Conservation (phyloP, 345 rosid genomes). For the Citrus sinensis region DNA sequence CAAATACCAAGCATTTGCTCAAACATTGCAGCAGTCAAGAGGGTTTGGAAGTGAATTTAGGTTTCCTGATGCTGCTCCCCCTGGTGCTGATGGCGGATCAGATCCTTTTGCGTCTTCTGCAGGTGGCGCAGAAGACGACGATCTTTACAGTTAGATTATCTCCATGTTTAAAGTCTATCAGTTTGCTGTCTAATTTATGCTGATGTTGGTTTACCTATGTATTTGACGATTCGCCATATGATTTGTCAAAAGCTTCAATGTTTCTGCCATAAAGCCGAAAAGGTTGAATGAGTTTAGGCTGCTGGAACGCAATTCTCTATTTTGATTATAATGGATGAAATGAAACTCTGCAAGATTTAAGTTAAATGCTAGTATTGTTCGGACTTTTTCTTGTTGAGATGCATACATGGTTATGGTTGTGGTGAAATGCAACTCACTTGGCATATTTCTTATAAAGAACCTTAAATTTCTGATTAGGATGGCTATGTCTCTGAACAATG, state of each 20-base stretch:
- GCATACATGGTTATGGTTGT: not conserved
- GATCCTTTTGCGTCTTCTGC: conserved; percentile 79
- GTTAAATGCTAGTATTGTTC: not conserved
- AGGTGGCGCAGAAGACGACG: conserved; percentile 72
- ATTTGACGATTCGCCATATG: not conserved
- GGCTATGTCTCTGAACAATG: not conserved
- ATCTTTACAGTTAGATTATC: conserved; percentile 67
- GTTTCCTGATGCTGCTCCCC: conserved; percentile 48
- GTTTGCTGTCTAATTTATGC: not conserved
- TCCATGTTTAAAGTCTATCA: not conserved
- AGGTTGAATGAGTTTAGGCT: not conserved
- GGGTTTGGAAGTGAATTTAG: conserved; percentile 85
- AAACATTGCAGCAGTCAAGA: conserved; percentile 90
- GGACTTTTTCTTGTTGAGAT: not conserved
- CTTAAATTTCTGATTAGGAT: not conserved
- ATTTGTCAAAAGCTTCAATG: not conserved
- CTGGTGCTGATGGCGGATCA: conserved; percentile 31
- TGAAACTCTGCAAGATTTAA: not conserved
- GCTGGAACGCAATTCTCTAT: not conserved
- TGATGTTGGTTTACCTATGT: not conserved
- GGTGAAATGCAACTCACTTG: not conserved
- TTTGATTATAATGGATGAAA: not conserved
- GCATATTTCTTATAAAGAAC: not conserved
- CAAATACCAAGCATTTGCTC: conserved; percentile 95
- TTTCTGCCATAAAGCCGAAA: not conserved